These are phyloP conservation scores for Lactifluus hygrophoroides DNA, from an alignment of 768 basidiomycete genomes.

Conservation along the genomic window DNA sequence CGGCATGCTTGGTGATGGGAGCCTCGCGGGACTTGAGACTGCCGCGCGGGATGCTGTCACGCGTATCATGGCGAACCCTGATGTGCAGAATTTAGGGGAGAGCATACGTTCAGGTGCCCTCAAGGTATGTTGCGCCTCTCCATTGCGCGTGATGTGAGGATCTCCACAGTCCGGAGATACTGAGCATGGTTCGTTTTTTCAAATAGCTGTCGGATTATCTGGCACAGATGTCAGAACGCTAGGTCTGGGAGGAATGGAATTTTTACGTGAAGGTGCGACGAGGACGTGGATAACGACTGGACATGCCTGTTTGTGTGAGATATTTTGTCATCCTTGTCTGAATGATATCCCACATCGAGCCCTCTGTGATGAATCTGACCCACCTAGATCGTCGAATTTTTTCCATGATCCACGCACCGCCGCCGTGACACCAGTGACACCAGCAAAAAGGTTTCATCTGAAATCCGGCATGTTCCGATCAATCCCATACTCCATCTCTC, in stretches of 20 bases:
- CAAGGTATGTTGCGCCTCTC: conserved; percentile 45
- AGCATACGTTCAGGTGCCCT: conserved; percentile 71
- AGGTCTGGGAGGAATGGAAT: not conserved
- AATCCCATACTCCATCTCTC: too few relatives aligned
- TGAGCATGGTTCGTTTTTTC: not conserved
- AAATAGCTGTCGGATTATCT: conserved; percentile 41
- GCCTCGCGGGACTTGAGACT: conserved; percentile 44
- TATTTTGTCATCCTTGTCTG: not conserved
- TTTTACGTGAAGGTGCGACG: not conserved
- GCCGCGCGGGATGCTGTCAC: conserved; percentile 72
- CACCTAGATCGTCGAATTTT: not conserved
- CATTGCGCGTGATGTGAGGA: not conserved
- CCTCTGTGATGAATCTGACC: not conserved
- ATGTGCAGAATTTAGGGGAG: conserved; percentile 80
- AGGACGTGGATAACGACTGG: not conserved
- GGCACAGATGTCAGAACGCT: conserved; percentile 37
- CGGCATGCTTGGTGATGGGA: conserved; percentile 42
- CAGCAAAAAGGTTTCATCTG: too few relatives aligned
- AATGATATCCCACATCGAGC: not conserved
- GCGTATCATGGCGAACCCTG: conserved; percentile 71
- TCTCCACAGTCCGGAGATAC: not conserved
- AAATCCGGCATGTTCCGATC: too few relatives aligned
- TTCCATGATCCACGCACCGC: not conserved
- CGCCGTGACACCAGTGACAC: too few relatives aligned
- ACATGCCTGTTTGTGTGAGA: not conserved